Evolutionary conservation across 208 protist genomes (phyloP).

Genomic region (Leishmania turanica): DNA sequence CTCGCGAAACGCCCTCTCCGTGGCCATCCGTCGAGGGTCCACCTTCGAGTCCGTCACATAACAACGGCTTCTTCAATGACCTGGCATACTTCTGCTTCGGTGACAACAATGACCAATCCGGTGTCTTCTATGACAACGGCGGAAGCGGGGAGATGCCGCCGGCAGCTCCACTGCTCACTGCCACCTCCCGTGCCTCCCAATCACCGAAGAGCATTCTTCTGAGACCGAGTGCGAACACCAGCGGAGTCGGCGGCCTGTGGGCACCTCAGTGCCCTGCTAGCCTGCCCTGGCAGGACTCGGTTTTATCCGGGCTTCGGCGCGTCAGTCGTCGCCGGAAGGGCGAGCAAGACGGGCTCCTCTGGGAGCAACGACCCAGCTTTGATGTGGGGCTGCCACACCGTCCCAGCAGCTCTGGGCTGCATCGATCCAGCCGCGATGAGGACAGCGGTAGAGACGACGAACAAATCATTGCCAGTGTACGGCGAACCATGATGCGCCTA

Average conservation of each 20-base stretch:
- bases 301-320: not conserved
- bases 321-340: not conserved
- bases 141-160: not conserved
- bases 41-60: not conserved
- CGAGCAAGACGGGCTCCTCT: not conserved
- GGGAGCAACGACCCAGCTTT: constrained; percentile 4
- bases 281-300: not conserved
- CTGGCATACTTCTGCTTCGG: not conserved
- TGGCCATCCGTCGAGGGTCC: not conserved
- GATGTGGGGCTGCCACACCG: not conserved
- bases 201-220: constrained; percentile 26
- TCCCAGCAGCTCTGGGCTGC: not conserved
- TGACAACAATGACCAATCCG: not conserved
- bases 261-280: not conserved
- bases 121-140: not conserved
- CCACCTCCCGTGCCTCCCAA: not conserved
- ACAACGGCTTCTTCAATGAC: not conserved
- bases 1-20: constrained; percentile 2
- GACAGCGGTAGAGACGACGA: constrained; percentile 17
- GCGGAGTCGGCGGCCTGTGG: not conserved
- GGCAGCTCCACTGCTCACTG: not conserved
- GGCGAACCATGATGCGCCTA: not conserved
- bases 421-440: not conserved
- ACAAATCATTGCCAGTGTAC: constrained; percentile 6
- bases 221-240: constrained; percentile 6